Base-by-base conservation (phyloP, 768 basidiomycete species). In the Suillus sp. region DNA sequence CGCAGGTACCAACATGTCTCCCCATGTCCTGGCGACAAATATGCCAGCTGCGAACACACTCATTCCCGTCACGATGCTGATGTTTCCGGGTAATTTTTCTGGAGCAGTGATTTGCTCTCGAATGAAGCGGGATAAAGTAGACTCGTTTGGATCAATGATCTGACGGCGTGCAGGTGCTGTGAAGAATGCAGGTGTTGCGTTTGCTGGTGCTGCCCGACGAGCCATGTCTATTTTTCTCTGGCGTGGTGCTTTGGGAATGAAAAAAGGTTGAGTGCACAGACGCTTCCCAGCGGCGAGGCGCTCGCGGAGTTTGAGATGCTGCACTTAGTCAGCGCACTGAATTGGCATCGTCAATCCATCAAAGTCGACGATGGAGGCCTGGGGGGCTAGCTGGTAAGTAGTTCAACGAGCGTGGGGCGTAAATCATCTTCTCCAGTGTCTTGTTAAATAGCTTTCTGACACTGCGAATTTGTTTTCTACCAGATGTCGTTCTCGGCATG, bases 61-160 rank as follows among this genome's bases (percentile, higher is more conserved):
- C 8, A 88, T 77, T 22, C 88, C 88, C 9, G 87, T 85, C 51
- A 87, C 68, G 65, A 93, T 83, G 70, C 82, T 90, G 70, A 92
- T 68, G 72, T 93, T 94, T 63, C 92, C 92, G 14, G 82, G 78
- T 18, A 89, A 69, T 74, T 93, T 92, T 67, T 93, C 90, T 11
- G 88, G 88, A 56, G 90, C 83, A 62, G 83, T 83, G 27, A 93
- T 79, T 77, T 93, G 85, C 56, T 86, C 85, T 61, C 88, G 82
- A 65, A 81, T 51, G 70, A 80, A 78, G 14, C 73, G 81, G 25
- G 84, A 83, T 69, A 91, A 86, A 34, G 80, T 74, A 62, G 87
- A 84, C 70, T 91, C 88, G 71, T 89, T 81, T 8, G 86, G 82
- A 72, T 90, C 87, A 38, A 75, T 72, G 50, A 84, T 71, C 47